Conservation (phyloP, 345 rosid genomes). For the Moricandia arvensis region DNA sequence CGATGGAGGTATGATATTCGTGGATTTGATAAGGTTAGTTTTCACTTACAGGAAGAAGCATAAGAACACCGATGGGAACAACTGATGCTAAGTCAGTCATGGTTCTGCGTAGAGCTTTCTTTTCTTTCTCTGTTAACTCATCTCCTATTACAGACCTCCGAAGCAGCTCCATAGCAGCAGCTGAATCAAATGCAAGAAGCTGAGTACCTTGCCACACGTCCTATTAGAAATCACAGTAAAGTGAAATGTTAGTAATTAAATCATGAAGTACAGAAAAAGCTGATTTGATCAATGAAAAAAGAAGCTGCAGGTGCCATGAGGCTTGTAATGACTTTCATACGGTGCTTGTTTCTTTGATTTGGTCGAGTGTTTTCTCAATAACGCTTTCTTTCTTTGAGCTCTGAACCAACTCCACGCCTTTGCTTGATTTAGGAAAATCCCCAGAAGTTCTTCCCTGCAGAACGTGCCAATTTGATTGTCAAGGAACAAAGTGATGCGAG, state of each 20-base stretch:
- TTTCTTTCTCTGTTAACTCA: conserved; percentile 84
- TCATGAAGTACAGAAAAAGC: neutral
- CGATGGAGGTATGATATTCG: neutral
- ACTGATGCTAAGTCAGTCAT: conserved; percentile 90
- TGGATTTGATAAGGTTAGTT: neutral
- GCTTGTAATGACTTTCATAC: conserved; percentile 47
- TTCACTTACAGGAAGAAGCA: conserved; percentile 95
- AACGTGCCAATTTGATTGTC: conserved; percentile 22
- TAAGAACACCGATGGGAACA: conserved; percentile 84
- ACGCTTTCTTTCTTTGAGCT: conserved; percentile 64
- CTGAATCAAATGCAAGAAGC: conserved; percentile 90
- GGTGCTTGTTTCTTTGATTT: conserved; percentile 78
- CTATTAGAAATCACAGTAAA: conserved; percentile 40
- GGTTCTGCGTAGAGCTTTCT: conserved; percentile 76
- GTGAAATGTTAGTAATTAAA: neutral
- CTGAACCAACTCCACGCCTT: conserved; percentile 47
- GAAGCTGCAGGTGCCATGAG: conserved; percentile 8
- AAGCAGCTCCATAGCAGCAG: conserved; percentile 77
- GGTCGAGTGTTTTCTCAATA: conserved; percentile 73
- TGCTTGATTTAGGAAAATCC: conserved; percentile 35
- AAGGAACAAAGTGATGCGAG: conserved; percentile 20
- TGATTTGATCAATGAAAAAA: neutral
- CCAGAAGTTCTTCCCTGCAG: conserved; percentile 51
- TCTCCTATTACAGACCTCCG: conserved; percentile 77
- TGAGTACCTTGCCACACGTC: conserved; percentile 98